phyloP scores from a whole-genome alignment of 768 basidiomycete genomes.

The Exsudoporus frostii region DNA sequence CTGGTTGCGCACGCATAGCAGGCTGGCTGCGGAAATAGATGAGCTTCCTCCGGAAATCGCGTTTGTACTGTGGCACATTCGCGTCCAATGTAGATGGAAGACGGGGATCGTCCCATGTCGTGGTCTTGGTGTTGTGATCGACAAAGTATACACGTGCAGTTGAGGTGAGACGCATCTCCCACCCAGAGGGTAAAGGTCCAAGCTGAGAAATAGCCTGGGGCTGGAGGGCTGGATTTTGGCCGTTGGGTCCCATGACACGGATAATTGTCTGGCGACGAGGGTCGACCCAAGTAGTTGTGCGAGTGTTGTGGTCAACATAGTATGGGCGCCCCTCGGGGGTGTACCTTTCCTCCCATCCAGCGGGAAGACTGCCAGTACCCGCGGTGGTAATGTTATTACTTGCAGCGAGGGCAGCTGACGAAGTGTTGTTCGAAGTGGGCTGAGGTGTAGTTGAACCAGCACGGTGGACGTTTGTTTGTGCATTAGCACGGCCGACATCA shows the following conservation, averaged over 20 bases:
- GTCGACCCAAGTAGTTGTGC: slow-evolving; percentile 99
- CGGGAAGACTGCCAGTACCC: slow-evolving; percentile 84
- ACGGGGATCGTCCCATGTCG: slow-evolving; percentile 99
- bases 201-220: slow-evolving; percentile 96
- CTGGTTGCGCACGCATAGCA: slow-evolving; percentile 95
- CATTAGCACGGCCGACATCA: slow-evolving; percentile 57
- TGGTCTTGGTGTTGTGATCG: slow-evolving; percentile 99
- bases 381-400: slow-evolving; percentile 54
- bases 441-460: slow-evolving; percentile 35
- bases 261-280: slow-evolving; percentile 95
- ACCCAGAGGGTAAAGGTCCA: slow-evolving; percentile 94
- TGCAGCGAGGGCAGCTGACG: slow-evolving; percentile 49
- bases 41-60: slow-evolving; percentile 97
- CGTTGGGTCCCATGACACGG: slow-evolving; percentile 93
- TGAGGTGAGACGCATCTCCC: slow-evolving; percentile 99
- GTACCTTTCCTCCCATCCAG: slow-evolving; percentile 99
- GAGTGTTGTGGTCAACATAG: slow-evolving; percentile 98
- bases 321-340: slow-evolving; percentile 98
- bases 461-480: slow-evolving; percentile 39
- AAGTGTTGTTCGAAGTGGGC: slow-evolving; percentile 32
- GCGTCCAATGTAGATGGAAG: slow-evolving; percentile 92
- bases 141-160: slow-evolving; percentile 99
- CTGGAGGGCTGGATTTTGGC: slow-evolving; percentile 83
- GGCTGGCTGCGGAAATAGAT: slow-evolving; percentile 99
- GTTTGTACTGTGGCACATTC: slow-evolving; percentile 99